Base-by-base conservation (phyloP, 495 filamentous ascomycete species). In the Aspergillus homomorphus region DNA sequence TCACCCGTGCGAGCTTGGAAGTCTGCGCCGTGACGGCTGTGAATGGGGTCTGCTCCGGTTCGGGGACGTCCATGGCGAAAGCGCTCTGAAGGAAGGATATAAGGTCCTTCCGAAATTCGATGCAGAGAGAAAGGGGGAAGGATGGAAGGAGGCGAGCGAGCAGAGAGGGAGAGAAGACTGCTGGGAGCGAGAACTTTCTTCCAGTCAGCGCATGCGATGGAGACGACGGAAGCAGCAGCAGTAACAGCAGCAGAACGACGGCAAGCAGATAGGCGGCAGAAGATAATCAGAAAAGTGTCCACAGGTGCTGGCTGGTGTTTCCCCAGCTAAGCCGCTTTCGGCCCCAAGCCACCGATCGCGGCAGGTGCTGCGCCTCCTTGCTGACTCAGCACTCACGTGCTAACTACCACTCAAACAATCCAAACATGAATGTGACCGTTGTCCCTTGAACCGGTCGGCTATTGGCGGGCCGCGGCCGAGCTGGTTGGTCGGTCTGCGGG, bases 11-110 rank as follows among this genome's bases (percentile, higher is more conserved):
- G 67, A 87, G 70, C 65, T 79, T 83, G 8, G 88, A 89, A 26
- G 91, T 96, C 59, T 96, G 91, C 70, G 89, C 87, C 66, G 84
- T 86, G 69, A 96, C 87, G 56, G 89, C 89, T 53, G 85, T 88
- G 76, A 91, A 92, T 74, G 90, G 89, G 71, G 87, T 90, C 76
- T 87, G 82, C 38, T 92, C 89, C 49, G 89, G 82, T 78, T 92
- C 89, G 56, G 86, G 79, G 62, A 84, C 82, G 76, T 93, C 88
- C 90, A 94, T 94, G 57, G 66, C 72, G 65, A 66, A 61, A 62
- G 44, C 28, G 33, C 33, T 38, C 8, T 5, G 12, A 2, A 38
- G 33, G 43, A 42, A 43, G 30, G 30, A 16, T 52, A 46, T 3
- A 21, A 48, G 18, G 42, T 38, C 1, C 23, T 28, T 14, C 41